Percentiles rank a stretch among this genome's conserved stretches.
phyloP scores from a whole-genome alignment of 345 rosid genomes.

The Murraya koenigii region DNA sequence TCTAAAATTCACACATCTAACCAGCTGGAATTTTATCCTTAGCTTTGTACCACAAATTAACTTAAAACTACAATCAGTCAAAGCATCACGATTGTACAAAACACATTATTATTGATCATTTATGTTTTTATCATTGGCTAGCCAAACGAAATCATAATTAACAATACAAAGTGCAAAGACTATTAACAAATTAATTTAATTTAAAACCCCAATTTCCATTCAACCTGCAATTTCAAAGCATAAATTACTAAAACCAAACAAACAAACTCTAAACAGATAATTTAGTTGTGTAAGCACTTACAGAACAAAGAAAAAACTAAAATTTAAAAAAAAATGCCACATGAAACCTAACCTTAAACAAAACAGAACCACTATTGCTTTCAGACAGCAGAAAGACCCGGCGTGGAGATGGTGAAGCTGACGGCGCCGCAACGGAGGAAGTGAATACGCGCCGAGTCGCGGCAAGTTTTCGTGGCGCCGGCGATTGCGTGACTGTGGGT shows the following conservation, averaged over 20 bases:
- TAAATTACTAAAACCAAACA: background rate
- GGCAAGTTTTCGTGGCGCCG: background rate
- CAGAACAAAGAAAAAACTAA: background rate
- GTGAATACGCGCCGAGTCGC: no score
- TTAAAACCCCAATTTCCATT: background rate
- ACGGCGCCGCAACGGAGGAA: no score
- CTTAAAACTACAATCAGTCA: no score
- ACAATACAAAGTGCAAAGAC: no score
- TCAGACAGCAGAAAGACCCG: background rate
- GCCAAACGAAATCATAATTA: no score
- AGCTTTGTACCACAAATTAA: no score
- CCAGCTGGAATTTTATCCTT: no score
- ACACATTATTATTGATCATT: no score
- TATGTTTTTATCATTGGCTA: no score
- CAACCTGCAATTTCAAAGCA: background rate
- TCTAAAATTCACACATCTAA: no score
- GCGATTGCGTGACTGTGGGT: background rate
- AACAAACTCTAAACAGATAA: background rate
- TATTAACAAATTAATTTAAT: background rate
- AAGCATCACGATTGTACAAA: no score
- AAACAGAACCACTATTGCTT: background rate
- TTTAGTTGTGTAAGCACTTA: background rate
- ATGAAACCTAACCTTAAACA: background rate
- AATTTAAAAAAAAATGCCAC: background rate
- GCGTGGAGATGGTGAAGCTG: no score